Evolutionary conservation across 768 basidiomycete species (phyloP).

Genomic region (Mycena galopus): DNA sequence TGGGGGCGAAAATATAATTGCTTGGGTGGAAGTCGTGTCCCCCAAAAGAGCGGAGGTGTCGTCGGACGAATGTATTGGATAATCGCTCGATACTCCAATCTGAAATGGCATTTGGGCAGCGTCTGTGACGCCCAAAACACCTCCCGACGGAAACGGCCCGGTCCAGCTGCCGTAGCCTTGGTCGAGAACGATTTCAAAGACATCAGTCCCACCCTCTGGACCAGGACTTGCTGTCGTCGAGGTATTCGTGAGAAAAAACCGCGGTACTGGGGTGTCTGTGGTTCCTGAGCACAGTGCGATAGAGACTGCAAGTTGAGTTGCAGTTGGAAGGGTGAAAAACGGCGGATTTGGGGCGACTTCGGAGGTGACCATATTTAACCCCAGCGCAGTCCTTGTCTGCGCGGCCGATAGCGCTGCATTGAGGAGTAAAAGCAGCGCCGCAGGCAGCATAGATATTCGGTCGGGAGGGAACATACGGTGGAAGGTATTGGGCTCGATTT

Average conservation of each 20-base stretch:
- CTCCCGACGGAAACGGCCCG: conserved; percentile 61
- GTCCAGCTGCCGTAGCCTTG: conserved; percentile 68
- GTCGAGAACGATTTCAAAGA: conserved; percentile 61
- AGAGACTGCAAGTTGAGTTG: conserved; percentile 57
- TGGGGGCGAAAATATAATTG: conserved; percentile 76
- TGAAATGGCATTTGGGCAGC: conserved; percentile 63
- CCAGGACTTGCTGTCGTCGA: conserved; percentile 52
- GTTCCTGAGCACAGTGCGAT: conserved; percentile 61
- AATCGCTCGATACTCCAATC: conserved; percentile 65
- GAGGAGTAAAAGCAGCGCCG: conserved; percentile 52
- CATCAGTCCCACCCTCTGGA: conserved; percentile 52
- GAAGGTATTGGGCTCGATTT: background rate
- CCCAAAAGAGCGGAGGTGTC: conserved; percentile 68
- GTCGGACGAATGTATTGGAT: conserved; percentile 63
- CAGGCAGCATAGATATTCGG: conserved; percentile 49
- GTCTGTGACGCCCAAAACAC: conserved; percentile 62
- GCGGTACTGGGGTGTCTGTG: conserved; percentile 49
- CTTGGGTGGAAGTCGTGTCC: conserved; percentile 82
- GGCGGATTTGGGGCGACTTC: conserved; percentile 48
- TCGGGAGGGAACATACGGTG: conserved; percentile 19
- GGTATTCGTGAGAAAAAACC: conserved; percentile 73
- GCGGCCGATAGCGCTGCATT: conserved; percentile 46
- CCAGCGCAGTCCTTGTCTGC: conserved; percentile 48
- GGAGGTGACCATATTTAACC: conserved; percentile 48
- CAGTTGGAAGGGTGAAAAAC: conserved; percentile 56